Conservation (phyloP, 768 basidiomycete genomes). For the Hericium erinaceus region DNA sequence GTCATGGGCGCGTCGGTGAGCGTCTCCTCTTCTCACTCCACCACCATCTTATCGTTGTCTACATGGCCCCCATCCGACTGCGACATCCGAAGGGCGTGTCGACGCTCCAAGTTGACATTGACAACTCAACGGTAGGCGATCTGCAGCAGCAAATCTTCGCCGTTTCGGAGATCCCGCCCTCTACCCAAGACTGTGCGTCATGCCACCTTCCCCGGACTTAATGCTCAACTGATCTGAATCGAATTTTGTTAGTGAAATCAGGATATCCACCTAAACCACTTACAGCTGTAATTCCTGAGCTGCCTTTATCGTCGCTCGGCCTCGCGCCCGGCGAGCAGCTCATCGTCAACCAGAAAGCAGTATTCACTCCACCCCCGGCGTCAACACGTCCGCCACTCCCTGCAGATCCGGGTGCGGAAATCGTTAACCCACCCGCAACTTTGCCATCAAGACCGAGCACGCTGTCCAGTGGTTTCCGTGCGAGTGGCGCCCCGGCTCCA, state of each 20-base stretch:
- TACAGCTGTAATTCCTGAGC: conserved; percentile 53
- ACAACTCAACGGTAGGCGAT: conserved; percentile 56
- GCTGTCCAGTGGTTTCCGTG: neutral
- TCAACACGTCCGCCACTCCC: conserved; percentile 10
- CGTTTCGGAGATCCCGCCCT: conserved; percentile 60
- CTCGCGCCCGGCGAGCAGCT: conserved; percentile 77
- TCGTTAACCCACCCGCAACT: conserved; percentile 17
- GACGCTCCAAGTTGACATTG: conserved; percentile 63
- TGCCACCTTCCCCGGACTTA: neutral
- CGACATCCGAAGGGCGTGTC: conserved; percentile 79
- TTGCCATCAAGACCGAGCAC: conserved; percentile 8
- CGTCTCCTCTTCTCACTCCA: neutral
- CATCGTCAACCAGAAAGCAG: conserved; percentile 51
- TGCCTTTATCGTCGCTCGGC: conserved; percentile 69
- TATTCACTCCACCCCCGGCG: conserved; percentile 8
- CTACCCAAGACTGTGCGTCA: conserved; percentile 67
- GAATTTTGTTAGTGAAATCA: conserved; percentile 45
- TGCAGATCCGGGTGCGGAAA: conserved; percentile 14
- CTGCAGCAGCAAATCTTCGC: conserved; percentile 65
- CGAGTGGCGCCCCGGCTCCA: conserved; percentile 9
- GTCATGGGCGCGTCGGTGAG: neutral
- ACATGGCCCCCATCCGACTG: conserved; percentile 68
- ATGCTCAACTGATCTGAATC: neutral
- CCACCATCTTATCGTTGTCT: neutral
- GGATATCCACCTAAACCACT: conserved; percentile 81